These are phyloP conservation scores for Candida namnaoensis DNA, from an alignment of 805 yeast genomes.

Conservation along the genomic window DNA sequence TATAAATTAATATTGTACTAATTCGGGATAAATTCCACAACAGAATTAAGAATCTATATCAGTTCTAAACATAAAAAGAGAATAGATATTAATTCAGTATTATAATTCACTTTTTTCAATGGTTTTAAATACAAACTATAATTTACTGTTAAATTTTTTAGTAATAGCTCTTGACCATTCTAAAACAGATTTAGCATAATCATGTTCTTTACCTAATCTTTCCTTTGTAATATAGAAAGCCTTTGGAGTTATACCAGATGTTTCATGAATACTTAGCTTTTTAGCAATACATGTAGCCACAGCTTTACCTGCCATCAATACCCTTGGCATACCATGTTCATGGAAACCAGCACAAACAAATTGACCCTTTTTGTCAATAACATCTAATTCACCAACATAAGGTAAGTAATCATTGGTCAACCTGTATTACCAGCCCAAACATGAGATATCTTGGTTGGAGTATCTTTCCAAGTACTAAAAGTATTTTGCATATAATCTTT, in stretches of 20 bases:
- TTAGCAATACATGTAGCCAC: conserved; percentile 20
- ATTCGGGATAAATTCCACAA: too few species aligned
- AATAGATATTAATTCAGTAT: too few species aligned
- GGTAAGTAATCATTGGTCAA: conserved; percentile 30
- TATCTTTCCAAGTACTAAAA: conserved; percentile 24
- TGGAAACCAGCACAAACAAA: conserved; percentile 38
- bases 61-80: too few species aligned
- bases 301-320: conserved; percentile 31
- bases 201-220: conserved; percentile 8
- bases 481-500: conserved; percentile 20
- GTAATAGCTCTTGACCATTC: too few species aligned
- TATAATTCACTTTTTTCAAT: too few species aligned
- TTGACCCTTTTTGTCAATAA: conserved; percentile 18
- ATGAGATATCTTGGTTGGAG: conserved; percentile 15
- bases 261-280: conserved; percentile 6
- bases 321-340: conserved; percentile 46
- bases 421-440: conserved; percentile 43
- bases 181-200: background rate
- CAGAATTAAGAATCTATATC: too few species aligned
- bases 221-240: conserved; percentile 10
- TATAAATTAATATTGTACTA: too few species aligned
- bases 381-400: conserved; percentile 30
- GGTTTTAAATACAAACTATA: too few species aligned
- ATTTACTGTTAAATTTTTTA: too few species aligned
- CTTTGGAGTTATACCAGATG: conserved; percentile 10